Conservation (phyloP, 768 basidiomycete species). For the Dacryopinax spathularia region DNA sequence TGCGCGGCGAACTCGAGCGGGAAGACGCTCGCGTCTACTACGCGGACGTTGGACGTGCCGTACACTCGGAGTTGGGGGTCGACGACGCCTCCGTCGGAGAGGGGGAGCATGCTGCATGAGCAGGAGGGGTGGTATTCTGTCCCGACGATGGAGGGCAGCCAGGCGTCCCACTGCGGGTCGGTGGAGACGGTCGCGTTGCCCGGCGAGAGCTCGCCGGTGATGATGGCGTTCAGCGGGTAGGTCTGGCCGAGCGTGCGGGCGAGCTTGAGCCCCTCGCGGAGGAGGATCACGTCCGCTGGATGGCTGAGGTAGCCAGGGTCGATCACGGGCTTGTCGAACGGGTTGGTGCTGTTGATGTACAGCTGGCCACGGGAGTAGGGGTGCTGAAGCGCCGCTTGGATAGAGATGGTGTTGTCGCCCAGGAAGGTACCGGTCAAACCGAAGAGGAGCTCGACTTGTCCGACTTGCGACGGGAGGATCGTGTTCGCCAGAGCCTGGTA, state of each 20-base stretch:
- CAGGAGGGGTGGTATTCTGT: constrained; percentile 22
- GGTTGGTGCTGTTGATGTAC: constrained; percentile 32
- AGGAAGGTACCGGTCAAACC: constrained; percentile 19
- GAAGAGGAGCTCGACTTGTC: constrained; percentile 21
- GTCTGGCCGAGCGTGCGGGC: constrained; percentile 41
- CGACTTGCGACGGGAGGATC: constrained; percentile 11
- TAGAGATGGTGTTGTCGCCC: constrained; percentile 17
- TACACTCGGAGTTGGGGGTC: constrained; percentile 22
- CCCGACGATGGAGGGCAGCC: constrained; percentile 30
- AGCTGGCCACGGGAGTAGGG: constrained; percentile 36
- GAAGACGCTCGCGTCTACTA: constrained; percentile 22
- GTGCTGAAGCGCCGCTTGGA: constrained; percentile 29
- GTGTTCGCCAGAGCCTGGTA: constrained; percentile 5
- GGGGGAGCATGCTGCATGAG: constrained; percentile 27
- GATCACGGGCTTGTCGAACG: constrained; percentile 36
- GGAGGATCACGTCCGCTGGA: constrained; percentile 33
- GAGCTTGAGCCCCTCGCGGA: constrained; percentile 49
- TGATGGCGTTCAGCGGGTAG: constrained; percentile 34
- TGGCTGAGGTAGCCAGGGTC: constrained; percentile 39
- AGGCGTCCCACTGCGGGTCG: constrained; percentile 44
- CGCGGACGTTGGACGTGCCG: constrained; percentile 22
- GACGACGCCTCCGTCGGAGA: constrained; percentile 27
- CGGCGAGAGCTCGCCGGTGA: constrained; percentile 36
- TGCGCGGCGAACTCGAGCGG: constrained; percentile 33
- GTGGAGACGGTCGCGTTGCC: constrained; percentile 34